Percentiles rank a stretch among this genome's conserved stretches.
Conservation (phyloP, 1,284 basidiomycete genomes). For the Sphagnurus paluster region DNA sequence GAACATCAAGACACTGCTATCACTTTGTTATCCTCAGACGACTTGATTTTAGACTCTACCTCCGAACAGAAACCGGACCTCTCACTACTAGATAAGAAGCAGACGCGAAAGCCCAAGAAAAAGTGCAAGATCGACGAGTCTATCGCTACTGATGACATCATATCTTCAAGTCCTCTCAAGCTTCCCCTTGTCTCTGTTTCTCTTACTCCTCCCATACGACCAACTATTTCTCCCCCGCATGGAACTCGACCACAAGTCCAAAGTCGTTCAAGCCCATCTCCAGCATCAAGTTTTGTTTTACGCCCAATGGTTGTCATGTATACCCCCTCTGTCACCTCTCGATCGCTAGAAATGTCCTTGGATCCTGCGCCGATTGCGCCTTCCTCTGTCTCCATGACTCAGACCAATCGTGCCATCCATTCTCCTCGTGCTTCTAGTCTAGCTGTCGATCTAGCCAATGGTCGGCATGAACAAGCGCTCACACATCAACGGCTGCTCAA, state of each 20-base stretch:
- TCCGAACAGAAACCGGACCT: slow-evolving; percentile 4
- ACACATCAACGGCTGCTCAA: no score
- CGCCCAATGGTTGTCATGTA: slow-evolving; percentile 14
- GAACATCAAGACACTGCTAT: slow-evolving; percentile 12
- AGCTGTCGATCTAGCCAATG: no score
- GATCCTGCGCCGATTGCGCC: no score
- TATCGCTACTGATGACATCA: background rate
- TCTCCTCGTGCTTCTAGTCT: no score
- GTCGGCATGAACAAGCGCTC: no score
- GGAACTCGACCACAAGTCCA: slow-evolving; percentile 5
- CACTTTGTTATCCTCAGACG: background rate
- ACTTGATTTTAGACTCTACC: background rate
- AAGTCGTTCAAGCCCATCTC: background rate
- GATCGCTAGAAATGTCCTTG: background rate
- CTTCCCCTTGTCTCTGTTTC: slow-evolving; percentile 1
- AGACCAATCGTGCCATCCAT: no score
- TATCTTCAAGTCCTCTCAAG: slow-evolving; percentile 6
- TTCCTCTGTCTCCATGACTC: background rate
- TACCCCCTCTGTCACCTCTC: background rate
- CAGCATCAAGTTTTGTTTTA: slow-evolving; percentile 11
- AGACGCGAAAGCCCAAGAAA: slow-evolving; percentile 4
- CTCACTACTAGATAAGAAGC: background rate
- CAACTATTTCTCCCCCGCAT: background rate
- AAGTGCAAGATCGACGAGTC: slow-evolving; percentile 1
- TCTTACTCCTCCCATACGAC: background rate